Evolutionary conservation across 176 grass and related monocot species (phyloP).

Genomic region (Juncus inflexus): DNA sequence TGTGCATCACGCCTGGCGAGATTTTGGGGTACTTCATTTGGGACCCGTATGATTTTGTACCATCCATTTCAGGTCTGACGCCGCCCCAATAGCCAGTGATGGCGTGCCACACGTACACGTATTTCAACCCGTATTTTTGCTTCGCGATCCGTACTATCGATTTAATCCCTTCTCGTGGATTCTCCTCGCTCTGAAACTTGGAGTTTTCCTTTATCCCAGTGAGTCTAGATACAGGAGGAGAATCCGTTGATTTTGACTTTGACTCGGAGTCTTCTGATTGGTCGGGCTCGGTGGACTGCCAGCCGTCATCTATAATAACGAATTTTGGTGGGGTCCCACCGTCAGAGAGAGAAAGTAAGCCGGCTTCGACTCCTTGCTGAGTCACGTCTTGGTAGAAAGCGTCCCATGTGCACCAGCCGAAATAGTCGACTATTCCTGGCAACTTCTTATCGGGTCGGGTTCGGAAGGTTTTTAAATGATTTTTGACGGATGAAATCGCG

Average conservation of each 20-base stretch:
- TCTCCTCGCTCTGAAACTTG: constrained; percentile 63
- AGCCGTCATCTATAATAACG: constrained; percentile 95
- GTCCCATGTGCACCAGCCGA: constrained; percentile 99
- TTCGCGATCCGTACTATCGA: constrained; percentile 61
- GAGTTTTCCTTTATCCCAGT: constrained; percentile 90
- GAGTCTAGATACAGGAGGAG: constrained; percentile 32
- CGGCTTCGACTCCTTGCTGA: constrained; percentile 83
- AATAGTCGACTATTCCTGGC: constrained; percentile 80
- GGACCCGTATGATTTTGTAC: constrained; percentile 61
- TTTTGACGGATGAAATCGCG: constrained; percentile 50
- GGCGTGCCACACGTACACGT: constrained; percentile 95
- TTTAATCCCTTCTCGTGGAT: constrained; percentile 56
- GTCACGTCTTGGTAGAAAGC: constrained; percentile 92
- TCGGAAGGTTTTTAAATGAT: constrained; percentile 52
- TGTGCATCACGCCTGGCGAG: constrained; percentile 66
- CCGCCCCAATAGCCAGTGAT: constrained; percentile 98
- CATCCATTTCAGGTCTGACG: constrained; percentile 51
- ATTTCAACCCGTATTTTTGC: constrained; percentile 78
- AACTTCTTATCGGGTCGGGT: constrained; percentile 72
- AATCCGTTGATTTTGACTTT: background rate
- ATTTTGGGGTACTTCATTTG: constrained; percentile 65
- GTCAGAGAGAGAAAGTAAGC: constrained; percentile 53
- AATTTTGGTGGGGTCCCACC: constrained; percentile 69
- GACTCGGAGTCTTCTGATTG: constrained; percentile 7
- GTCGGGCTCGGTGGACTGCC: constrained; percentile 76